Percentiles rank a stretch among this genome's conserved stretches.
Evolutionary conservation across 2,329 filamentous ascomycete species (phyloP).

Genomic region (Thelonectria blattea): DNA sequence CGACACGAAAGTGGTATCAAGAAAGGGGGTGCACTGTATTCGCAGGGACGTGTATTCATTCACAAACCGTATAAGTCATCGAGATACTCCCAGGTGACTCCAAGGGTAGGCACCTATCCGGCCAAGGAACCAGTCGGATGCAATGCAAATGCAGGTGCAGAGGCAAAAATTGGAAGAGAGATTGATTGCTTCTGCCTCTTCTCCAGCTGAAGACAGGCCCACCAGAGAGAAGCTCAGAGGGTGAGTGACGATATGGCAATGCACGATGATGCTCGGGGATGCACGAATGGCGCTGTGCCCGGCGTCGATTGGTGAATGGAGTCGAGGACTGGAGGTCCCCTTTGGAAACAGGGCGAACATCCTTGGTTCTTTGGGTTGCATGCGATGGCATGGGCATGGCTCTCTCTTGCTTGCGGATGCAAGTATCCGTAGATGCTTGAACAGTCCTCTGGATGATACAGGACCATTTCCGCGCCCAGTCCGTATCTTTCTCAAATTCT

Average conservation of each 20-base stretch:
- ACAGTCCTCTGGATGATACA: background rate
- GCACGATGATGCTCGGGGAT: background rate
- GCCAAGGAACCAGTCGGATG: conserved; percentile 17
- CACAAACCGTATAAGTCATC: background rate
- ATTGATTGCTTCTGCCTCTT: background rate
- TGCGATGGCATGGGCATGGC: background rate
- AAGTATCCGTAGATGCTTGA: too few relatives aligned
- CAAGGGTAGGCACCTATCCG: background rate
- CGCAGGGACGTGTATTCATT: background rate
- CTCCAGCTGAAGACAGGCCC: background rate
- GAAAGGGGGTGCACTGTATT: conserved; percentile 14
- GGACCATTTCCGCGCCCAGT: background rate
- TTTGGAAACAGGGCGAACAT: background rate
- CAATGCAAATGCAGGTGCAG: conserved; percentile 14
- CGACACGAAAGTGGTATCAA: background rate
- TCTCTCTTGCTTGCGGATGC: too few relatives aligned
- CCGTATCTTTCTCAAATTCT: background rate
- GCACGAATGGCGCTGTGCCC: background rate
- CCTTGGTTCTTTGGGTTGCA: background rate
- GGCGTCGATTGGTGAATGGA: background rate
- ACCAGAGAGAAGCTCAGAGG: background rate
- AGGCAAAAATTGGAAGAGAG: conserved; percentile 1
- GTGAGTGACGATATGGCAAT: background rate
- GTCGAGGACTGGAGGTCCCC: background rate
- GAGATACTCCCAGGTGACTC: background rate